Percentiles rank a stretch among this genome's conserved stretches.
Evolutionary conservation across 129 eudicot genomes (phyloP).

Genomic region (Heracleum sosnowskyi): DNA sequence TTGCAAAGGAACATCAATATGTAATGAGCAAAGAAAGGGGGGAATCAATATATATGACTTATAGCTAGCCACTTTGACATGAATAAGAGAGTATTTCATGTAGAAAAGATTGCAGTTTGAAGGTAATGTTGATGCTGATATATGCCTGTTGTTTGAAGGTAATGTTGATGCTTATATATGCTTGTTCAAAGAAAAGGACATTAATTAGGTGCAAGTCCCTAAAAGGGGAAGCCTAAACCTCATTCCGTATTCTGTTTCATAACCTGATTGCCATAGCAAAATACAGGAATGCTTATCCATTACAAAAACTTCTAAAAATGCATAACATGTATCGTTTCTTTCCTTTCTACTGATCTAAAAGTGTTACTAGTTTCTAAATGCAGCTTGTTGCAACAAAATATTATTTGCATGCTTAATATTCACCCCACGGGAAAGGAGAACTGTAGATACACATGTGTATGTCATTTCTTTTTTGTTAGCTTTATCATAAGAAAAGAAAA

Average conservation of each 20-base stretch:
- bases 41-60: neutral
- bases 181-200: neutral
- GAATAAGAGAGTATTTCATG: neutral
- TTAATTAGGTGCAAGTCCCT: neutral
- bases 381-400: neutral
- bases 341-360: neutral
- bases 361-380: neutral
- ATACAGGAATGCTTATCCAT: conserved; percentile 2
- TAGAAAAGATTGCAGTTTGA: neutral
- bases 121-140: neutral
- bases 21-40: neutral
- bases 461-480: neutral
- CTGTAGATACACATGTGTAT: neutral
- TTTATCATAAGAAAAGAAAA: neutral
- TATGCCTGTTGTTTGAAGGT: neutral
- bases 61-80: neutral
- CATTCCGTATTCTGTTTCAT: neutral
- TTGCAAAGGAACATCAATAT: neutral
- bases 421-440: neutral
- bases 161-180: neutral
- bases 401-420: neutral
- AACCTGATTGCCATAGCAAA: neutral
- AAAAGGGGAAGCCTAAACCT: neutral
- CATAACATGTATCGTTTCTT: neutral
- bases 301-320: neutral